Evolutionary conservation across 768 basidiomycete genomes (phyloP).

Genomic region (Leccinum variicolor): DNA sequence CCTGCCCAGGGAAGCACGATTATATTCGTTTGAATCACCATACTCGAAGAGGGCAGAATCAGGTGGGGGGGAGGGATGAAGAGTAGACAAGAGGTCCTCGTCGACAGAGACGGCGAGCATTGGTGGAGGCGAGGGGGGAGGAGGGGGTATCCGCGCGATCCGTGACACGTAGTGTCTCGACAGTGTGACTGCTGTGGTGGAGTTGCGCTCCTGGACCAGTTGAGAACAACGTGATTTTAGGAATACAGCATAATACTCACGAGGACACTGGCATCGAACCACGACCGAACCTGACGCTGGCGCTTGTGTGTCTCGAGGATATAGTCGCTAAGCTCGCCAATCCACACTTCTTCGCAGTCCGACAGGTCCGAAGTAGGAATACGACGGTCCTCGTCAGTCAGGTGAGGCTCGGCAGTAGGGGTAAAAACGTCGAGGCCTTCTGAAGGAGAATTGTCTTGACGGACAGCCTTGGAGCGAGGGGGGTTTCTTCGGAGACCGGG

Average conservation of each 20-base stretch:
- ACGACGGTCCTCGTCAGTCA: slow-evolving; percentile 40
- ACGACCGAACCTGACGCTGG: slow-evolving; percentile 67
- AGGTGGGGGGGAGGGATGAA: slow-evolving; percentile 36
- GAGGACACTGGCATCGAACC: slow-evolving; percentile 65
- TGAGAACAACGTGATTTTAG: neutral
- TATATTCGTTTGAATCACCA: slow-evolving; percentile 24
- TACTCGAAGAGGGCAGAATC: slow-evolving; percentile 31
- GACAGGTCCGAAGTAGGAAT: slow-evolving; percentile 75
- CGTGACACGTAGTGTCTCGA: slow-evolving; percentile 38
- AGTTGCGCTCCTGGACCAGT: slow-evolving; percentile 63
- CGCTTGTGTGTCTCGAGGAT: slow-evolving; percentile 69
- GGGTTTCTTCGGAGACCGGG: slow-evolving; percentile 43
- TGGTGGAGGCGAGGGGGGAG: slow-evolving; percentile 38
- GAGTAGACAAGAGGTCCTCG: slow-evolving; percentile 35
- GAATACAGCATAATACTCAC: slow-evolving; percentile 37
- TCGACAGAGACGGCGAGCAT: slow-evolving; percentile 29
- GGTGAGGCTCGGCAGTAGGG: slow-evolving; percentile 19
- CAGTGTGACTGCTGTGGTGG: slow-evolving; percentile 47
- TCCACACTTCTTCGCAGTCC: slow-evolving; percentile 78
- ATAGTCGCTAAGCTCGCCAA: slow-evolving; percentile 64
- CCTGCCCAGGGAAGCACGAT: slow-evolving; percentile 20
- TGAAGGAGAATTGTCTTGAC: slow-evolving; percentile 27
- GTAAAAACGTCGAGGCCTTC: slow-evolving; percentile 21
- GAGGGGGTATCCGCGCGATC: slow-evolving; percentile 43
- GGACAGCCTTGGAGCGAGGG: slow-evolving; percentile 35